A percentile compares a stretch with the other conserved stretches of the same genome.
Conservation (phyloP, 2,329 filamentous ascomycete species). For the Colletotrichum falcatum region DNA sequence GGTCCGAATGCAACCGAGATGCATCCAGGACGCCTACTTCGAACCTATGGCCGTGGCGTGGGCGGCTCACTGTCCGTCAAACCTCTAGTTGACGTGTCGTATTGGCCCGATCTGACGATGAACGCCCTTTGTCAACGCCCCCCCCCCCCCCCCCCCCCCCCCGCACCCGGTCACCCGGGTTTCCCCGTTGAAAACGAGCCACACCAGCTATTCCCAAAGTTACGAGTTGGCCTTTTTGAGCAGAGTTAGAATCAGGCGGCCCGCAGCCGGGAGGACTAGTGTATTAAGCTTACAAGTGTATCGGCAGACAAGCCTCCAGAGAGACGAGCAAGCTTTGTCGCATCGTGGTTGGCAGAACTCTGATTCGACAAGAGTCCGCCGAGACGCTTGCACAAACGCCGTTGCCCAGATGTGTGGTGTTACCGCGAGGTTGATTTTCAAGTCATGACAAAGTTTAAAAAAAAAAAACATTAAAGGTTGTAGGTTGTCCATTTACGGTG, state of each 20-base stretch:
- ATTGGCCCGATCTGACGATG: not conserved
- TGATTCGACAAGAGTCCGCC: not conserved
- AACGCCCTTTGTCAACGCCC: too few species aligned
- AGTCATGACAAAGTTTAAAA: not conserved
- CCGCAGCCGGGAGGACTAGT: not conserved
- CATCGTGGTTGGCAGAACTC: not conserved
- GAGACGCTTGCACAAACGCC: not conserved
- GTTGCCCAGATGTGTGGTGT: not conserved
- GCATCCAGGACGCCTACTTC: not conserved
- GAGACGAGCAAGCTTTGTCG: not conserved
- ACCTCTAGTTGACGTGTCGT: not conserved
- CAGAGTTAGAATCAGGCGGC: not conserved
- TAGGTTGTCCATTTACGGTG: not conserved
- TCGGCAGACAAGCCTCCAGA: not conserved
- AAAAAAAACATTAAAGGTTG: too few species aligned
- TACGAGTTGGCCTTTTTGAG: not conserved
- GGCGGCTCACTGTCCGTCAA: not conserved
- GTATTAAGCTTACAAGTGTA: not conserved
- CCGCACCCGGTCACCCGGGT: not conserved
- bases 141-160: too few species aligned
- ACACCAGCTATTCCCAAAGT: not conserved
- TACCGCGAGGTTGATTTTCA: not conserved
- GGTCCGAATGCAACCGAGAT: constrained; percentile 15
- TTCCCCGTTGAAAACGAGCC: not conserved
- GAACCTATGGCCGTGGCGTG: not conserved